Conservation (phyloP, 208 protist genomes). For the Trypanosoma boissoni region DNA sequence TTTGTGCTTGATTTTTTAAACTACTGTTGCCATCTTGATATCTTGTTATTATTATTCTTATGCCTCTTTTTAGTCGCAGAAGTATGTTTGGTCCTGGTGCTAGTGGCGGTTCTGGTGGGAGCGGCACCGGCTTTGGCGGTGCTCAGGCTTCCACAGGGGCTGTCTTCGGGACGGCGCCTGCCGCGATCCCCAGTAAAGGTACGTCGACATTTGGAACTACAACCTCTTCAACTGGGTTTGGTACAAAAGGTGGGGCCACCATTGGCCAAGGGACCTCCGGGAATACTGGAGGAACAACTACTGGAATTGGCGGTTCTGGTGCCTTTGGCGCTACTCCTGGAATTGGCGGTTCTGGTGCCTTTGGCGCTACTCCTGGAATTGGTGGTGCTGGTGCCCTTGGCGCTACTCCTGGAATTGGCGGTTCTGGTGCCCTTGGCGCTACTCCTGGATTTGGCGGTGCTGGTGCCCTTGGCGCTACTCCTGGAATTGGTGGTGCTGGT, state of each 20-base stretch:
- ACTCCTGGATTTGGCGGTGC: constrained; percentile 17
- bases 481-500: constrained; percentile 17
- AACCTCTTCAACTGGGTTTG: constrained; percentile 4
- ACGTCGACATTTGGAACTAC: neutral
- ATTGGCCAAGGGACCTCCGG: constrained; percentile 1
- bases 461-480: neutral
- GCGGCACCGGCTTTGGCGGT: neutral
- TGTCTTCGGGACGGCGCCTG: constrained; percentile 7
- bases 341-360: constrained; percentile 34
- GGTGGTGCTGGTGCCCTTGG: constrained; percentile 9
- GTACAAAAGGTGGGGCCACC: neutral
- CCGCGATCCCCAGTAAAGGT: constrained; percentile 1
- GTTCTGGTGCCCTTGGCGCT: constrained; percentile 5
- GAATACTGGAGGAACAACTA: neutral
- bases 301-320: constrained; percentile 23
- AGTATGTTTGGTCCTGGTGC: constrained; percentile 14
- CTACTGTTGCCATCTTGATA: neutral
- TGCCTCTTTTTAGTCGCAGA: neutral
- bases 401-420: constrained; percentile 2
- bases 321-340: constrained; percentile 5
- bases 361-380: constrained; percentile 16
- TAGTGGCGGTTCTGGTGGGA: neutral
- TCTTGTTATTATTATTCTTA: too few species aligned
- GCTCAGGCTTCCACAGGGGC: constrained; percentile 2
- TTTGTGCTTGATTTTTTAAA: neutral